Base-by-base conservation (phyloP, 2,329 filamentous ascomycete species). In the Pezicula rhizophila region DNA sequence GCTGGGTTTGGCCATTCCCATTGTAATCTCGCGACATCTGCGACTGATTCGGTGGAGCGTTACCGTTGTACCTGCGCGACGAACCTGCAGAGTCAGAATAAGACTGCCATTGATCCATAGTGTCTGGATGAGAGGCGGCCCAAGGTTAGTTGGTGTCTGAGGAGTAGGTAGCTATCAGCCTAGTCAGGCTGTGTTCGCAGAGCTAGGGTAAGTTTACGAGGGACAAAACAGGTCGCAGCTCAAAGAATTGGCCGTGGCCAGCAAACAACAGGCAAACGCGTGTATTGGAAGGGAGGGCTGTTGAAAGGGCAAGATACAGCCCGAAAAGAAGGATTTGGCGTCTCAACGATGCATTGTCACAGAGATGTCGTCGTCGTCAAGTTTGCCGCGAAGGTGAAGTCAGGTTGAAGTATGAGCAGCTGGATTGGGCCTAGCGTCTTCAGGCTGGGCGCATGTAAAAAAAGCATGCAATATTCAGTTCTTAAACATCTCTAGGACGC, bases 31-130 rank as follows among this genome's bases (percentile, higher is more conserved):
- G 67, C 54, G 68, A 57, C 56, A 74, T 68, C 58, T 73, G 70
- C 55, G 76, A 70, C 64, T 76, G 73, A 50, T 54, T 53, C 53
- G 66, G 66, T 50, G 68, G 66, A 60, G 69, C 65, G 57, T 69
- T 69, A 66, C 75, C 75, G 68, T 80, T 82, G 67, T 82, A 85
- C 70, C 84, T 79, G 70, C 79, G 76, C 63, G 82, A 75, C 65
- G 78, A 76, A 64, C 75, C 76, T 62, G 77, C 68, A 66, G 82
- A 72, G 68, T 87, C 83, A 66, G 78, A 71, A 69, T 87, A 88
- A 55, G 77, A 68, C 71, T 83, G 80, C 83, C 82, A 87, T 73
- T 84, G 72, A 71, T 79, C 76, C 77, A 80, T 78, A 61, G 59
- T 64, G 60, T 60, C 46, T 53, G 51, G 49, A 41, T 46, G 34